Percentiles rank a stretch among this genome's conserved stretches.
Evolutionary conservation across 2,329 filamentous ascomycete genomes (phyloP).

Genomic region (Monilinia vaccinii-corymbosi): DNA sequence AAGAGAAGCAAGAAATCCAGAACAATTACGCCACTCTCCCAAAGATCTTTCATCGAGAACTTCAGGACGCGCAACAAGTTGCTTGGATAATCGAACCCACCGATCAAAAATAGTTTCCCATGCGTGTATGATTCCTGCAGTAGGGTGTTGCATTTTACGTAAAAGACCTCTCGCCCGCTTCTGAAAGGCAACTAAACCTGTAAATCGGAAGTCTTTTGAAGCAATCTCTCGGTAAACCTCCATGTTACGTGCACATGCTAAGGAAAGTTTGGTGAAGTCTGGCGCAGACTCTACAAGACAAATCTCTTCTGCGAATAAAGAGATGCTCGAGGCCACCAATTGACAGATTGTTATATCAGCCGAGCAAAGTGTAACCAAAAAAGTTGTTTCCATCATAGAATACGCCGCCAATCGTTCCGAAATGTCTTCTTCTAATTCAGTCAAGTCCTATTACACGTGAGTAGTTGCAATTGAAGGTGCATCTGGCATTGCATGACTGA

Average conservation of each 20-base stretch:
- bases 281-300: conserved; percentile 43
- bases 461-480: neutral
- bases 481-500: neutral
- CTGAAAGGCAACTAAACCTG: conserved; percentile 60
- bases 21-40: conserved; percentile 60
- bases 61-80: conserved; percentile 47
- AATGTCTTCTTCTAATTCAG: conserved; percentile 44
- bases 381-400: conserved; percentile 50
- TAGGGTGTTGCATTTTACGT: conserved; percentile 51
- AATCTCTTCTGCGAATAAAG: conserved; percentile 53
- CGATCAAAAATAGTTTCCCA: conserved; percentile 58
- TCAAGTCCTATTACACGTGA: conserved; percentile 39
- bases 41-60: conserved; percentile 46
- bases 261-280: conserved; percentile 41
- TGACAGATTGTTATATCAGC: conserved; percentile 57
- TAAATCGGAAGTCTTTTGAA: conserved; percentile 55
- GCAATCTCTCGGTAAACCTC: conserved; percentile 54
- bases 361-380: conserved; percentile 56
- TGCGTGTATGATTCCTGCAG: conserved; percentile 55
- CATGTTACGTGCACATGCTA: conserved; percentile 49
- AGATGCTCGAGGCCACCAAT: conserved; percentile 52
- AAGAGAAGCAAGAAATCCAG: conserved; percentile 58
- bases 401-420: conserved; percentile 44
- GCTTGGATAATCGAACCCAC: conserved; percentile 55
- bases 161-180: conserved; percentile 53